These are phyloP conservation scores for Tolypocladium pustulatum DNA, from an alignment of 2,329 filamentous ascomycete genomes.

Conservation along the genomic window DNA sequence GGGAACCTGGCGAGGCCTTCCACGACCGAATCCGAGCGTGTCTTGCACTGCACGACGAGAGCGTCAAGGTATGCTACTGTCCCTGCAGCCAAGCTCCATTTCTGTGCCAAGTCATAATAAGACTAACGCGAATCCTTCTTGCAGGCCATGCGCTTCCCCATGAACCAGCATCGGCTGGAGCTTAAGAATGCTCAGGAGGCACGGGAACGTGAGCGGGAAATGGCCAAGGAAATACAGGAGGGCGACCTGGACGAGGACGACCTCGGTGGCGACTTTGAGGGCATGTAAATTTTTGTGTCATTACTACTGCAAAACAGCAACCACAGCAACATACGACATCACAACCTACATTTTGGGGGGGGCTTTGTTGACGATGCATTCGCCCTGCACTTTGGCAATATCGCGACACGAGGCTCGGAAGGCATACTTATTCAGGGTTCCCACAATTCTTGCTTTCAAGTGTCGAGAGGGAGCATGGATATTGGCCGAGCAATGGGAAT, in stretches of 20 bases:
- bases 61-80: conserved; percentile 64
- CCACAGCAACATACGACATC: background rate
- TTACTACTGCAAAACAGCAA: conserved; percentile 1
- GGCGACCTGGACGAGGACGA: conserved; percentile 96
- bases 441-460: background rate
- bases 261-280: conserved; percentile 90
- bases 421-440: background rate
- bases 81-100: background rate
- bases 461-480: background rate
- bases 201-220: conserved; percentile 88
- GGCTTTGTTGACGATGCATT: background rate
- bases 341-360: background rate
- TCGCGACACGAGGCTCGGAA: background rate
- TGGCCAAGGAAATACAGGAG: conserved; percentile 98
- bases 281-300: conserved; percentile 52
- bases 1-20: conserved; percentile 93
- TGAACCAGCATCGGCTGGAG: conserved; percentile 97
- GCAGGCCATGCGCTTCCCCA: conserved; percentile 95
- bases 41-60: conserved; percentile 88
- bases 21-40: conserved; percentile 93
- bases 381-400: background rate
- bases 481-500: background rate
- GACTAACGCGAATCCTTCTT: background rate
- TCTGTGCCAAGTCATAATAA: conserved; percentile 5
- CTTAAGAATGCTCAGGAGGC: conserved; percentile 98